phyloP scores from a whole-genome alignment of 257 asterid genomes.

The Solanum tarijense region DNA sequence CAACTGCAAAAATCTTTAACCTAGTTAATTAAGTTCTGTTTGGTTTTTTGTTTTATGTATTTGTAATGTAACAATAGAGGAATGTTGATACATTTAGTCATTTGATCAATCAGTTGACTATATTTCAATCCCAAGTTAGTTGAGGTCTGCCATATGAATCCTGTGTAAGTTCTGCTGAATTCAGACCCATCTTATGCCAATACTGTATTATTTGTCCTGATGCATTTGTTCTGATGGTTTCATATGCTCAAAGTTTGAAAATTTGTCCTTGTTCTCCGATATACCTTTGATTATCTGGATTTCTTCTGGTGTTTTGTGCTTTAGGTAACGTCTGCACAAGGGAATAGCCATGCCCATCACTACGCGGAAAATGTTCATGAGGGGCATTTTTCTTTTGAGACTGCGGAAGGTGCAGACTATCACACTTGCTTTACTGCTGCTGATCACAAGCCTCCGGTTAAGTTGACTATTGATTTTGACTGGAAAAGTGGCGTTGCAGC shows the following conservation, averaged over 20 bases:
- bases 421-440: slow-evolving; percentile 79
- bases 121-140: neutral
- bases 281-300: neutral
- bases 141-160: neutral
- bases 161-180: neutral
- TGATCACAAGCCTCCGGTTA: slow-evolving; percentile 53
- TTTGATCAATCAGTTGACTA: neutral
- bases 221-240: neutral
- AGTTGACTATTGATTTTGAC: slow-evolving; percentile 64
- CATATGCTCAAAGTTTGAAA: neutral
- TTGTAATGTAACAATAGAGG: neutral
- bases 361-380: slow-evolving; percentile 63
- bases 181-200: neutral
- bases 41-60: neutral
- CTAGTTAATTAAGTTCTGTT: neutral
- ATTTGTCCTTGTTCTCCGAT: neutral
- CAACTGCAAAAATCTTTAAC: neutral
- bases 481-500: slow-evolving; percentile 96
- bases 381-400: slow-evolving; percentile 81
- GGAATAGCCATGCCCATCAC: slow-evolving; percentile 72
- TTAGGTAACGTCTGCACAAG: slow-evolving; percentile 76
- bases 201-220: neutral
- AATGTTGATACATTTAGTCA: neutral
- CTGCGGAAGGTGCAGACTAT: slow-evolving; percentile 76
- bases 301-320: neutral